A percentile compares a stretch with the other conserved stretches of the same genome.
phyloP scores from a whole-genome alignment of 2,329 filamentous ascomycete species.

The Fusarium multiceps region DNA sequence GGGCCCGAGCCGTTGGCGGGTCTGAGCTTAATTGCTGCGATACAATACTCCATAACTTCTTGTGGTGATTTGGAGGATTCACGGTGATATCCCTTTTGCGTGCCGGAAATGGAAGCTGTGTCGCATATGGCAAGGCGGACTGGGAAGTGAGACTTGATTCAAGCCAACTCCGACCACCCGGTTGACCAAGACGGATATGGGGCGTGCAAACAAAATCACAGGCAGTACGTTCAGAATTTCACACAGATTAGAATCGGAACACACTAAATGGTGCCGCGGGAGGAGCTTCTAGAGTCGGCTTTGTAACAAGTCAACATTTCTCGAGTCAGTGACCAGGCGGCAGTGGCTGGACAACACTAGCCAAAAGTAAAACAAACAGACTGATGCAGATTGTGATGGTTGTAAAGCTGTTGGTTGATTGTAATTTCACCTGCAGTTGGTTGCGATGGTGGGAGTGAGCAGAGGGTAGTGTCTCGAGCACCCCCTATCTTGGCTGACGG shows the following conservation, averaged over 20 bases:
- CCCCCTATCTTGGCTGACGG: constrained; percentile 18
- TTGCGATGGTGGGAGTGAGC: neutral
- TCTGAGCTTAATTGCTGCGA: neutral
- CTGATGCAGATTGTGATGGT: neutral
- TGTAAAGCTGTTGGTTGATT: neutral
- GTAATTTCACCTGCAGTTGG: neutral
- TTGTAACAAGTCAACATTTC: neutral
- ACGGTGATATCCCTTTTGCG: neutral
- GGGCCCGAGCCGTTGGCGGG: neutral
- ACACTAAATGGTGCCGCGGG: neutral
- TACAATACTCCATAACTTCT: neutral
- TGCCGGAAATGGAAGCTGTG: neutral
- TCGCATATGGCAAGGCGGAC: constrained; percentile 13
- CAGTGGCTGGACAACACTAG: neutral
- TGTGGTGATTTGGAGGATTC: neutral
- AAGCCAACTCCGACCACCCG: constrained; percentile 2
- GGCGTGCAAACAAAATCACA: neutral
- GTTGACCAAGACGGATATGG: neutral
- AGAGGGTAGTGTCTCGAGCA: constrained; percentile 9
- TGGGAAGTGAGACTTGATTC: constrained; percentile 9
- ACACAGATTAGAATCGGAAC: neutral
- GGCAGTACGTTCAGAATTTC: neutral
- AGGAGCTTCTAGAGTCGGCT: neutral
- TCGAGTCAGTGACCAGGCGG: neutral
- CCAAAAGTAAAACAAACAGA: neutral